Evolutionary conservation across 768 basidiomycete species (phyloP).

Genomic region (Termitomyces sp.): DNA sequence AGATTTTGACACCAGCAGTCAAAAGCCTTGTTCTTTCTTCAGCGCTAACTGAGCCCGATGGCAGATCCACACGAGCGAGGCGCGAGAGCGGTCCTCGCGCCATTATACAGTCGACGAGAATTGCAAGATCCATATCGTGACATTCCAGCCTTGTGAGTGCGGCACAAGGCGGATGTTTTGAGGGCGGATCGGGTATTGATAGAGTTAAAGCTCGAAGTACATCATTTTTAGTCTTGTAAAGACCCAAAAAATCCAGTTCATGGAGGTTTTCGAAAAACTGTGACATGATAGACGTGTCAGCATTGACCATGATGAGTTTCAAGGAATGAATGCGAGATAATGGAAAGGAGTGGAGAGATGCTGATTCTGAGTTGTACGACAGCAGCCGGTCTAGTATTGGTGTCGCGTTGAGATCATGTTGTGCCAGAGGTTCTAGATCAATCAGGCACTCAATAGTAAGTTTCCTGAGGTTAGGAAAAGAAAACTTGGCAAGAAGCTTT

Average conservation of each 20-base stretch:
- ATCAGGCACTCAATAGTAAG: conserved; percentile 42
- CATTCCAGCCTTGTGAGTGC: conserved; percentile 22
- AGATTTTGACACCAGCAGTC: background rate
- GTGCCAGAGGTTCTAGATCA: conserved; percentile 26
- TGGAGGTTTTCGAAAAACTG: conserved; percentile 23
- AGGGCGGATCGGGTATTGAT: background rate
- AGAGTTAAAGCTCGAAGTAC: conserved; percentile 17
- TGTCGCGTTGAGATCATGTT: conserved; percentile 27
- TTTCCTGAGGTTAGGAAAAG: conserved; percentile 29
- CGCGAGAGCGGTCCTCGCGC: conserved; percentile 12
- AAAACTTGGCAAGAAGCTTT: conserved; percentile 32
- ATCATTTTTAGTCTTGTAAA: conserved; percentile 18
- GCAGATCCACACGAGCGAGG: conserved; percentile 15
- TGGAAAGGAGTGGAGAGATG: conserved; percentile 2
- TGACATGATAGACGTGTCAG: conserved; percentile 15
- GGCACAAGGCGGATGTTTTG: conserved; percentile 13
- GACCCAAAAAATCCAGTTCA: conserved; percentile 19
- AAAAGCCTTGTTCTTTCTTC: conserved; percentile 6
- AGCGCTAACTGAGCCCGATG: conserved; percentile 4
- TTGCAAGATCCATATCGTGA: conserved; percentile 20
- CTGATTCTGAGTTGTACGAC: background rate
- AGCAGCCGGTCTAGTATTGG: conserved; percentile 30
- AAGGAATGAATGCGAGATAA: conserved; percentile 26
- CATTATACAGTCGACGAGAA: conserved; percentile 16
- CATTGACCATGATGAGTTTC: conserved; percentile 24